Base-by-base conservation (phyloP, 129 eudicot species). In the Flaveria robusta region DNA sequence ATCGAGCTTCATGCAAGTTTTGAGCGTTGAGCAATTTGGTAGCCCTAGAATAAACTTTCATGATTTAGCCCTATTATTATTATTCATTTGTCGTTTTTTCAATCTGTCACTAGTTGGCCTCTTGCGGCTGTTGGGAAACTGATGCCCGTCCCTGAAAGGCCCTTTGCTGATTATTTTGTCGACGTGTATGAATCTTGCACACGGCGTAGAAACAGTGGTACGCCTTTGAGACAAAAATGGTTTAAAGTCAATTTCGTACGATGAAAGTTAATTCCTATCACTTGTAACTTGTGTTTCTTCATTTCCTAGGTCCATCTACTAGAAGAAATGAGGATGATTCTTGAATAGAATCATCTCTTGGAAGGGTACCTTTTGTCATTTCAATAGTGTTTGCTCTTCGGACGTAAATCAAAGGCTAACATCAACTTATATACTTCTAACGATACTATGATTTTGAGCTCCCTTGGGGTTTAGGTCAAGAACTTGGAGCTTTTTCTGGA, bases 101-200 rank as follows among this genome's bases (percentile, higher is more conserved):
- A 22, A 39, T 5, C 42, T n/a, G 62, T 23, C 26, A 55, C 15
- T 74, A 88, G 92, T 81, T 88, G 92, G 92, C 92, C 92, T 59
- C 87, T 88, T 70, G 92, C 92, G 9, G 74, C 64, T 22, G 34
- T 78, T 58, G 92, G 89, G 22, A 88, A 88, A 62, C 72, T 85
- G 72, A 88, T 88, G 70, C 92, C 92, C 0, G 92, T 88, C 23
- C 80, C 92, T 9, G 78, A 85, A 63, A 88, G 66, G 69, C 92
- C 89, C n/a, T 66, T 82, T 55, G 72, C 81, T 45, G 83, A 83
- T 49, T 87, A 66, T 72, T 80, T 87, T 66, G 83, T 79, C 8
- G 75, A 11, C 70, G 15, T 74, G 9, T 80, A 26, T 3, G 41
- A 42, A 66, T 14, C 1, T 20, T 80, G 75, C 63, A 65, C 58